Base-by-base conservation (phyloP, 192 early-diverging fungal genomes). In the Spizellomyces punctatus region DNA sequence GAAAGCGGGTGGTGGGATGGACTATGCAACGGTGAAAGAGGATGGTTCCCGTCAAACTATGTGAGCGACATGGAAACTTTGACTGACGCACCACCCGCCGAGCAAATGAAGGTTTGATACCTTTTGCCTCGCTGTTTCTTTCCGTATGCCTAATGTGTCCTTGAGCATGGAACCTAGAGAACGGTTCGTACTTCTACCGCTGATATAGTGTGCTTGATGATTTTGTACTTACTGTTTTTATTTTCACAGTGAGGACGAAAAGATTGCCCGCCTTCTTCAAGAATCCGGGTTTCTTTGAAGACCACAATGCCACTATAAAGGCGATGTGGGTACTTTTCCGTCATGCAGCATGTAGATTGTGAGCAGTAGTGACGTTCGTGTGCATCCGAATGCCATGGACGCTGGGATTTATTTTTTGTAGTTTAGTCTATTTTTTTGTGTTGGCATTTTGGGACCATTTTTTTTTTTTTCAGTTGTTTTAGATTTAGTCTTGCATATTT, bases 1-100 rank as follows among this genome's bases (percentile, higher is more conserved):
- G 88, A 91, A 66, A 93, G 93, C 1, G 97, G 96, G 12, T 99
- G 97, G 97, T 99, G 97, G 97, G 94, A 96, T 71, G 97, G 97
- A 14, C 75, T 90, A 64, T 91, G 89, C 73, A 67, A 75, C 61
- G 89, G 84, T 56, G 79, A 87, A 69, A 87, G 93, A 54, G 96
- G 96, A 21, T 83, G 83, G 83, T 84, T 81, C 60, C 80, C 80
- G 46, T 78, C 79, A 42, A 82, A 81, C 59, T 81, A 76, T 60
- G 79, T 81, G 5, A 46, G 64, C 27, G 63, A 75, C 21, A 1
- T 67, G 19, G 65, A 64, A 46, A 41, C 46, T 21, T 21, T 72
- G 44, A 67, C 22, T 19, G 59, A 67, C 21, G 72, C 65, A 43
- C 64, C 71, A 5, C 17, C 71, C 10, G 16, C 19, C 10, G 71